phyloP scores from a whole-genome alignment of 2,329 filamentous ascomycete species.

The Eutypella sp. region DNA sequence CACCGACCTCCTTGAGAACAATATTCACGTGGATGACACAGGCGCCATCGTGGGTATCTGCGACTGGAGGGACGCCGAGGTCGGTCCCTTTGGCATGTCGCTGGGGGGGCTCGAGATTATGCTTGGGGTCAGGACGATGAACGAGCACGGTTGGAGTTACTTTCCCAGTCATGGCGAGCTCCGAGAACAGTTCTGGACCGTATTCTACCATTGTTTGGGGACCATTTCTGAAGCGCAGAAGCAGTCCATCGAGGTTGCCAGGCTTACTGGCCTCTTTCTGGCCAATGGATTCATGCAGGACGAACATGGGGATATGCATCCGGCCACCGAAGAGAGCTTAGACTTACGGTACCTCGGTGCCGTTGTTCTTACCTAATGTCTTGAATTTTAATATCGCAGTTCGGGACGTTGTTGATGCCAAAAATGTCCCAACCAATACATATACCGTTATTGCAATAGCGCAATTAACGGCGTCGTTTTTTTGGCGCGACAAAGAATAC shows the following conservation, averaged over 20 bases:
- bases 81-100: slow-evolving; percentile 14
- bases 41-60: slow-evolving; percentile 11
- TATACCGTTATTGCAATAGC: no score
- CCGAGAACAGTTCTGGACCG: slow-evolving; percentile 1
- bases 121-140: slow-evolving; percentile 6
- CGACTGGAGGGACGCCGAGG: slow-evolving; percentile 11
- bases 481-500: no score
- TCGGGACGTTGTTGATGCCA: not conserved
- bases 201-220: not conserved
- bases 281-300: not conserved
- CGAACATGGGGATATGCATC: slow-evolving; percentile 1
- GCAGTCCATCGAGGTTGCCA: slow-evolving; percentile 1
- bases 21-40: slow-evolving; percentile 14
- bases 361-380: not conserved
- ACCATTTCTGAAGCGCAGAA: not conserved
- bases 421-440: no score
- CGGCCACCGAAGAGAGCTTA: slow-evolving; percentile 1
- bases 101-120: slow-evolving; percentile 12
- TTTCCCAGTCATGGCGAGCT: not conserved
- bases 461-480: no score
- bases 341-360: slow-evolving; percentile 1
- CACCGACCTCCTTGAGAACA: slow-evolving; percentile 15
- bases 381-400: not conserved
- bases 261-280: slow-evolving; percentile 1
- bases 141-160: slow-evolving; percentile 1